Conservation (phyloP, 2,329 filamentous ascomycete genomes). For the Ascochyta koolunga region DNA sequence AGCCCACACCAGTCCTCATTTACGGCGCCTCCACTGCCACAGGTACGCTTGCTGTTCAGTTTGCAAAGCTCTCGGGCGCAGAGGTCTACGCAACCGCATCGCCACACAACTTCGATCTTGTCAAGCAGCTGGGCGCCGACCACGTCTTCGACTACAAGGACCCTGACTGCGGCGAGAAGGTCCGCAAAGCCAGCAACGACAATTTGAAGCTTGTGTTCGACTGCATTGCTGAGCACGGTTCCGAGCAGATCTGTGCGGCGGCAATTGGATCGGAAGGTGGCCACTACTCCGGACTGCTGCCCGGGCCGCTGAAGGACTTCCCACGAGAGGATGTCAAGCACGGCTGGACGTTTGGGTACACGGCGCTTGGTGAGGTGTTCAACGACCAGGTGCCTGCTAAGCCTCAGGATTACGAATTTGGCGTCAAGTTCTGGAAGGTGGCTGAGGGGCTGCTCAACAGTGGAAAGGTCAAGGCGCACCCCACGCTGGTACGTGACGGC, state of each 20-base stretch:
- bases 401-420: slow-evolving; percentile 38
- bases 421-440: slow-evolving; percentile 32
- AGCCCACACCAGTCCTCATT: slow-evolving; percentile 52
- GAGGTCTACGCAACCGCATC: slow-evolving; percentile 56
- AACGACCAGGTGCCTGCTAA: slow-evolving; percentile 37
- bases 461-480: slow-evolving; percentile 44
- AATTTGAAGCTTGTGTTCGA: slow-evolving; percentile 56
- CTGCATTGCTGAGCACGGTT: slow-evolving; percentile 48
- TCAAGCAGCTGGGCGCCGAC: slow-evolving; percentile 56
- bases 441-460: slow-evolving; percentile 31
- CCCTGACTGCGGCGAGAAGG: slow-evolving; percentile 52
- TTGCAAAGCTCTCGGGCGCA: slow-evolving; percentile 53
- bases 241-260: slow-evolving; percentile 24
- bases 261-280: slow-evolving; percentile 32
- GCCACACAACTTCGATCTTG: slow-evolving; percentile 56
- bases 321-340: slow-evolving; percentile 53
- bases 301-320: slow-evolving; percentile 34
- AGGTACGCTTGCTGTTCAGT: slow-evolving; percentile 58
- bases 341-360: slow-evolving; percentile 52
- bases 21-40: slow-evolving; percentile 61
- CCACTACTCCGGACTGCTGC: slow-evolving; percentile 27
- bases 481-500: slow-evolving; percentile 34
- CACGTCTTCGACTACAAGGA: slow-evolving; percentile 59
- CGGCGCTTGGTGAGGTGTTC: slow-evolving; percentile 50
- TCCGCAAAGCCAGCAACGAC: slow-evolving; percentile 54